These are phyloP conservation scores for Phialophora chinensis DNA, from an alignment of 2,329 filamentous ascomycete species.

Conservation along the genomic window DNA sequence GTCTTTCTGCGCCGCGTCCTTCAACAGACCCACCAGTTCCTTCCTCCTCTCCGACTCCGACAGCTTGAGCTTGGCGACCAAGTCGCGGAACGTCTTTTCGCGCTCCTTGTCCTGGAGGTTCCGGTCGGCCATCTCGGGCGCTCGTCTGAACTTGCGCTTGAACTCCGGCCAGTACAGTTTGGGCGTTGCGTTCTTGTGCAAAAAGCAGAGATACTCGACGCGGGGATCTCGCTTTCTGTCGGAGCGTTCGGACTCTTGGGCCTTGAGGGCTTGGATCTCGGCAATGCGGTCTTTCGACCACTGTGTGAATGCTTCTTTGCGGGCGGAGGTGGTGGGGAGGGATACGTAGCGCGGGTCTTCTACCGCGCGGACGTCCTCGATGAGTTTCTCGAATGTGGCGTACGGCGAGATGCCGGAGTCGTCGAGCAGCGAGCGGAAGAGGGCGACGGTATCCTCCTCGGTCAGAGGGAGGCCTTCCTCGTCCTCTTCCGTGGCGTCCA, in stretches of 20 bases:
- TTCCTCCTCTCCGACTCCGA: constrained; percentile 54
- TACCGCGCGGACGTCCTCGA: constrained; percentile 80
- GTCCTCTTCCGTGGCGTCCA: constrained; percentile 68
- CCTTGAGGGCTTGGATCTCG: constrained; percentile 72
- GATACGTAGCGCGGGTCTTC: constrained; percentile 88
- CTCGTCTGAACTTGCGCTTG: constrained; percentile 85
- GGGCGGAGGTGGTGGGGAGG: constrained; percentile 77
- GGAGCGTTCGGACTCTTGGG: constrained; percentile 4
- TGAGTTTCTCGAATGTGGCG: constrained; percentile 85
- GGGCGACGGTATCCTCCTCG: constrained; percentile 73
- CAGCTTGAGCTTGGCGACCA: constrained; percentile 54
- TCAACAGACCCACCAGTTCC: constrained; percentile 53
- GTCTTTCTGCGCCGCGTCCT: constrained; percentile 34
- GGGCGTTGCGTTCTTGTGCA: constrained; percentile 80
- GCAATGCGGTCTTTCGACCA: constrained; percentile 83
- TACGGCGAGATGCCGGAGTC: constrained; percentile 85
- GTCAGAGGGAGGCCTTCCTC: constrained; percentile 72
- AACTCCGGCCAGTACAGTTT: constrained; percentile 99
- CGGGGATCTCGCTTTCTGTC: constrained; percentile 64
- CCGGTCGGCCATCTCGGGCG: constrained; percentile 69
- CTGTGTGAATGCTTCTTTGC: constrained; percentile 80
- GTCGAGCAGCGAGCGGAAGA: constrained; percentile 86
- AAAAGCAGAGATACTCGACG: constrained; percentile 79
- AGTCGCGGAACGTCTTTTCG: constrained; percentile 57
- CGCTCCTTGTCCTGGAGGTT: constrained; percentile 55